phyloP scores from a whole-genome alignment of 2,329 filamentous ascomycete genomes.

The Metarhizium anisopliae region DNA sequence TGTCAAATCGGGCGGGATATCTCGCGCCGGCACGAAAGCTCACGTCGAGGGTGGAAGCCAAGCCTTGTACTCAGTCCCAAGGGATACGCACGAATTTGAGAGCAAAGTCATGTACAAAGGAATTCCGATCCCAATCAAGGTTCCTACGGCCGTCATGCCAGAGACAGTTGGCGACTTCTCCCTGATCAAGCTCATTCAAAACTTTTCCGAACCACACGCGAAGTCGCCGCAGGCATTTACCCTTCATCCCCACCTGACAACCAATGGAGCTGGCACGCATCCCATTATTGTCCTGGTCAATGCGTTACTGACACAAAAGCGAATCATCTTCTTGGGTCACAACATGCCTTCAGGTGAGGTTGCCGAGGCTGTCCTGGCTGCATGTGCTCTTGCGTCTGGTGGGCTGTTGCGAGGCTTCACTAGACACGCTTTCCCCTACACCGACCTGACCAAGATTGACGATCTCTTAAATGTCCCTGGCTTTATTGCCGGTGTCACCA shows the following conservation, averaged over 20 bases:
- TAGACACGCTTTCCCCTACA: constrained; percentile 93
- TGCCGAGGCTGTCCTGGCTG: constrained; percentile 94
- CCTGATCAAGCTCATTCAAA: constrained; percentile 92
- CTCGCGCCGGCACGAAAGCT: constrained; percentile 53
- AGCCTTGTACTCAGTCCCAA: constrained; percentile 65
- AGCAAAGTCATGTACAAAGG: constrained; percentile 93
- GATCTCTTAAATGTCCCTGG: constrained; percentile 92
- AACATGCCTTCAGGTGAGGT: constrained; percentile 93
- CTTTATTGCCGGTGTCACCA: constrained; percentile 96
- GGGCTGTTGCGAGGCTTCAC: constrained; percentile 91
- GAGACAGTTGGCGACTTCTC: constrained; percentile 98
- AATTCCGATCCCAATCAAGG: constrained; percentile 92
- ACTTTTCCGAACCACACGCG: constrained; percentile 76
- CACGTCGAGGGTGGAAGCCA: constrained; percentile 46
- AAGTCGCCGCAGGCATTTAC: constrained; percentile 77
- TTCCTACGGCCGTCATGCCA: constrained; percentile 85
- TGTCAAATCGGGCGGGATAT: constrained; percentile 37
- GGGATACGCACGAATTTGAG: constrained; percentile 97
- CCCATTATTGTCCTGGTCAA: constrained; percentile 93
- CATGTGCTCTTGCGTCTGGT: constrained; percentile 86
- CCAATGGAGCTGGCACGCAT: constrained; percentile 80
- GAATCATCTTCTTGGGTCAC: constrained; percentile 91
- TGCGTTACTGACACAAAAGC: constrained; percentile 89
- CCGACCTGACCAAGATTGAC: constrained; percentile 94
- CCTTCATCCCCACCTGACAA: constrained; percentile 86